Evolutionary conservation across 257 asterid species (phyloP).

Genomic region (Gentiana dahurica): DNA sequence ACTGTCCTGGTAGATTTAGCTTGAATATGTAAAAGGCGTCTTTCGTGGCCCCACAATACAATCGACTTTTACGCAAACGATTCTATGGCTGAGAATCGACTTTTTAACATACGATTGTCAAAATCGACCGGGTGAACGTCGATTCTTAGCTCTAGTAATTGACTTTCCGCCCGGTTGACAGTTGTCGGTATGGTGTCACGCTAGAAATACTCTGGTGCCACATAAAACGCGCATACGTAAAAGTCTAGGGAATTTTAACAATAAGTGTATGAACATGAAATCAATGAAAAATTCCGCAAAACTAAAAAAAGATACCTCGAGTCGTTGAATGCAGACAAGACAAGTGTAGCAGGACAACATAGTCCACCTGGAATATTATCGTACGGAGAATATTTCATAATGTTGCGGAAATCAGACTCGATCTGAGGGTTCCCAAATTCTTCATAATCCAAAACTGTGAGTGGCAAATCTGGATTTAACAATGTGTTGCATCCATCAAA

Average conservation of each 20-base stretch:
- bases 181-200: neutral
- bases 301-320: constrained; percentile 41
- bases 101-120: too few relatives aligned
- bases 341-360: constrained; percentile 78
- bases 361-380: constrained; percentile 47
- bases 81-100: too few relatives aligned
- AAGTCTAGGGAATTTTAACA: too few relatives aligned
- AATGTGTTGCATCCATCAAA: constrained; percentile 74
- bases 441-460: constrained; percentile 58
- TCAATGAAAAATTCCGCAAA: too few relatives aligned
- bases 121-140: neutral
- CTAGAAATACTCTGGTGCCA: too few relatives aligned
- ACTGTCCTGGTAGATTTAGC: neutral
- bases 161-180: neutral
- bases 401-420: too few relatives aligned
- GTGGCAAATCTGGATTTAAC: constrained; percentile 71
- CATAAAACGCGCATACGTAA: too few relatives aligned
- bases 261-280: too few relatives aligned
- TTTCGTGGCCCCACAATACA: too few relatives aligned
- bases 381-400: too few relatives aligned
- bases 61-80: too few relatives aligned
- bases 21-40: neutral
- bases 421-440: too few relatives aligned
- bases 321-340: constrained; percentile 69
- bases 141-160: neutral